These are phyloP conservation scores for Cytidiella melzeri DNA, from an alignment of 768 basidiomycete genomes.

Conservation along the genomic window DNA sequence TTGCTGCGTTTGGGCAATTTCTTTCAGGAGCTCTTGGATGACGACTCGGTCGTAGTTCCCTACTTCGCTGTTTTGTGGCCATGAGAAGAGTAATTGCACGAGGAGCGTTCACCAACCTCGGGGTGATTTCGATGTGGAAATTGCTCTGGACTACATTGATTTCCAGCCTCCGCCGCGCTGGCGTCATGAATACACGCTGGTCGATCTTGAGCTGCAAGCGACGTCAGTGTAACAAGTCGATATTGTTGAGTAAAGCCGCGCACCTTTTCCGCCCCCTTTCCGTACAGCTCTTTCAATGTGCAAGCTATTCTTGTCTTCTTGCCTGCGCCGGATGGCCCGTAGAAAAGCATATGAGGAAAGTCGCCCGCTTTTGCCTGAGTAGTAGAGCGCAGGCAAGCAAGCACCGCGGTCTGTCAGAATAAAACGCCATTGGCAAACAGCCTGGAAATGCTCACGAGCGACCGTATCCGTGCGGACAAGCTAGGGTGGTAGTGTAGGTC, in stretches of 20 bases:
- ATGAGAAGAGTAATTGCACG: background rate
- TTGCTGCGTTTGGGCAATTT: slow-evolving; percentile 98
- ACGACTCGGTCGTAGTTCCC: slow-evolving; percentile 93
- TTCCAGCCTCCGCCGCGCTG: slow-evolving; percentile 90
- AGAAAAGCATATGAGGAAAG: slow-evolving; percentile 97
- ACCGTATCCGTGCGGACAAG: slow-evolving; percentile 73
- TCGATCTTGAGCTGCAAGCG: slow-evolving; percentile 84
- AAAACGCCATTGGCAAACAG: background rate
- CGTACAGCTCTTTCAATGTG: slow-evolving; percentile 84
- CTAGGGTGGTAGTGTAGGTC: slow-evolving; percentile 83
- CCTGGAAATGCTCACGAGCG: slow-evolving; percentile 49
- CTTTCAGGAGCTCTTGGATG: slow-evolving; percentile 94
- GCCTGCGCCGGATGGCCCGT: slow-evolving; percentile 93
- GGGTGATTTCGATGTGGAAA: slow-evolving; percentile 96
- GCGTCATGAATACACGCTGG: slow-evolving; percentile 91
- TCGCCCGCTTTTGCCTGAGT: slow-evolving; percentile 79
- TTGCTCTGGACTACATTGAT: slow-evolving; percentile 97
- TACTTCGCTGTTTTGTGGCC: slow-evolving; percentile 64
- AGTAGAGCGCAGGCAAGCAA: background rate
- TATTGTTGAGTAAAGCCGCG: slow-evolving; percentile 10
- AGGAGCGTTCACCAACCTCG: slow-evolving; percentile 52
- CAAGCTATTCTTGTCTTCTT: slow-evolving; percentile 97
- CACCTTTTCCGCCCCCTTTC: slow-evolving; percentile 89
- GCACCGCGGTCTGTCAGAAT: background rate
- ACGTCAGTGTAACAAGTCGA: slow-evolving; percentile 2